A percentile compares a stretch with the other conserved stretches of the same genome.
Conservation (phyloP, 2,329 filamentous ascomycete species). For the Lachnellula cervina region DNA sequence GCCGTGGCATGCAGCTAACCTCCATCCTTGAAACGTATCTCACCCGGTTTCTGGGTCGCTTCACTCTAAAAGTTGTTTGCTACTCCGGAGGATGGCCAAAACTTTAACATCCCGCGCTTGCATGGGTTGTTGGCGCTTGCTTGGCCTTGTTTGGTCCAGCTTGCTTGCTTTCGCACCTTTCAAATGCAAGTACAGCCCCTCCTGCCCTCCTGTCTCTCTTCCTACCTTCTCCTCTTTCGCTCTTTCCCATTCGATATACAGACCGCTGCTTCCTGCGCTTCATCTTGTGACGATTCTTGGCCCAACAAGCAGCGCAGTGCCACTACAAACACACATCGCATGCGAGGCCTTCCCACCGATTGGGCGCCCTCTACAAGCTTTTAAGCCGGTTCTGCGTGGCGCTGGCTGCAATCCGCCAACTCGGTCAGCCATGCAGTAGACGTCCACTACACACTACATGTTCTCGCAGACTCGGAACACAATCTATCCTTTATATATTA, state of each 20-base stretch:
- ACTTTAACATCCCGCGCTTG: not conserved
- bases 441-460: not conserved
- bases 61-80: not conserved
- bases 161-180: not conserved
- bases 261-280: not conserved
- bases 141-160: not conserved
- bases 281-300: not conserved
- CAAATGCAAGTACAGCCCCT: not conserved
- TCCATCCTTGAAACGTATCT: not conserved
- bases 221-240: not conserved
- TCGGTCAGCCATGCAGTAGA: not conserved
- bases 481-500: not conserved
- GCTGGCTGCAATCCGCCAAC: not conserved
- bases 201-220: not conserved
- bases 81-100: not conserved
- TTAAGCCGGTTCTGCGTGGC: not conserved
- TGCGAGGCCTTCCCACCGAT: not conserved
- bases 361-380: not conserved
- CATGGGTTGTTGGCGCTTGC: not conserved
- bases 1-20: not conserved
- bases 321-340: not conserved
- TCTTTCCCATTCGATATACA: not conserved
- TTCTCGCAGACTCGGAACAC: not conserved
- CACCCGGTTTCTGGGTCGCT: not conserved
- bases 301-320: not conserved